Conservation (phyloP, 2,329 filamentous ascomycete genomes). For the Alternaria hordeiaustralica region DNA sequence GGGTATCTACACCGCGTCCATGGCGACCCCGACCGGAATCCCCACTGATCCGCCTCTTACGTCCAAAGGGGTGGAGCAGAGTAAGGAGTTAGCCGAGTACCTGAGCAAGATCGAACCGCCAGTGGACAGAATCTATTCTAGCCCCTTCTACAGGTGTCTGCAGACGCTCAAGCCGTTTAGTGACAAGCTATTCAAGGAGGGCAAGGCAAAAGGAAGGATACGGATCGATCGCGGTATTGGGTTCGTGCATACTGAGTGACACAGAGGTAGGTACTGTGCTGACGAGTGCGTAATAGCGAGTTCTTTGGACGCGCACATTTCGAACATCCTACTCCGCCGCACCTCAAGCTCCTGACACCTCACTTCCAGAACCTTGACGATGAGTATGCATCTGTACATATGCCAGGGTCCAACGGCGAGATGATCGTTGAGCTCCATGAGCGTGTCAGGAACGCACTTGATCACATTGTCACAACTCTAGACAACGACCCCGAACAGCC, state of each 20-base stretch:
- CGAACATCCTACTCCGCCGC: slow-evolving; percentile 80
- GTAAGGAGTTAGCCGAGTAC: slow-evolving; percentile 74
- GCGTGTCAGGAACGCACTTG: slow-evolving; percentile 73
- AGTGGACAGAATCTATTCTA: slow-evolving; percentile 75
- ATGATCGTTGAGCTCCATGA: slow-evolving; percentile 79
- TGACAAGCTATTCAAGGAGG: slow-evolving; percentile 39
- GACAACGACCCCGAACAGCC: slow-evolving; percentile 70
- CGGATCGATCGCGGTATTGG: slow-evolving; percentile 61
- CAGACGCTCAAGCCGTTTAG: slow-evolving; percentile 50
- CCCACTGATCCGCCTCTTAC: slow-evolving; percentile 87
- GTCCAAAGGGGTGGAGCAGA: slow-evolving; percentile 83
- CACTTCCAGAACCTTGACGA: slow-evolving; percentile 69
- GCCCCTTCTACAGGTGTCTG: slow-evolving; percentile 52
- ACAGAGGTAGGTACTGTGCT: neutral
- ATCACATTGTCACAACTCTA: slow-evolving; percentile 73
- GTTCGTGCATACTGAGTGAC: slow-evolving; percentile 40
- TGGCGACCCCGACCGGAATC: slow-evolving; percentile 81
- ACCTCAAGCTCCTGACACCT: slow-evolving; percentile 65
- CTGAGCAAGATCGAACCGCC: slow-evolving; percentile 68
- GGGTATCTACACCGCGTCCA: slow-evolving; percentile 74
- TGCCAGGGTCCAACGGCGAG: slow-evolving; percentile 78
- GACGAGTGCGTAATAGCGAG: slow-evolving; percentile 56
- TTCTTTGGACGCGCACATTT: slow-evolving; percentile 92
- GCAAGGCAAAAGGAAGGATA: slow-evolving; percentile 50
- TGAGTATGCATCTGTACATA: slow-evolving; percentile 67